Evolutionary conservation across 31 red algal species (phyloP).

Genomic region (Odonthalia washingtoniensis): DNA sequence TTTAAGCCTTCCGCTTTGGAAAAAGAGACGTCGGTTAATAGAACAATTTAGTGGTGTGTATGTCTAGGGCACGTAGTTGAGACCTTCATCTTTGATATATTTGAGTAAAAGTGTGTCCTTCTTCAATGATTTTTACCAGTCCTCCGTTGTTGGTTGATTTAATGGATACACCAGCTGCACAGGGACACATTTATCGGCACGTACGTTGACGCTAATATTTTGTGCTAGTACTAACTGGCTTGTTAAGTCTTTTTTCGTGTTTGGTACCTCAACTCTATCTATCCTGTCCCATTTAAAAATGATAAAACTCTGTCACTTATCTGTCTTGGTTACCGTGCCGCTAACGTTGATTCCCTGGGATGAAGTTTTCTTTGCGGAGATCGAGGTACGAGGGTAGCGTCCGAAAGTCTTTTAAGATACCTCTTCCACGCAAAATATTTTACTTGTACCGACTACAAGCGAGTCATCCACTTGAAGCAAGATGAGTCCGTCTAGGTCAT

Average conservation of each 20-base stretch:
- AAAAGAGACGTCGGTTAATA: too few species aligned
- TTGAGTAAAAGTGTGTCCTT: too few species aligned
- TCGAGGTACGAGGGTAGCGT: background rate
- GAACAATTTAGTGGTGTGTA: background rate
- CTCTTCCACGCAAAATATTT: background rate
- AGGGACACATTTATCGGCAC: background rate
- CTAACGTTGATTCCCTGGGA: background rate
- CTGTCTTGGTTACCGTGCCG: too few species aligned
- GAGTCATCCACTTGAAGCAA: background rate
- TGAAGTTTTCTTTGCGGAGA: background rate
- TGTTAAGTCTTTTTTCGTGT: background rate
- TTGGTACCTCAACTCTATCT: conserved; percentile 1
- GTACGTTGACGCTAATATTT: background rate
- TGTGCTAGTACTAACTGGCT: background rate
- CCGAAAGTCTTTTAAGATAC: background rate
- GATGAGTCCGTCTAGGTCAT: background rate
- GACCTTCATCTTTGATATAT: too few species aligned
- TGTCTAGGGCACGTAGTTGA: too few species aligned
- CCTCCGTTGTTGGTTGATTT: background rate
- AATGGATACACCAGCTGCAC: background rate
- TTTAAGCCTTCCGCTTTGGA: background rate
- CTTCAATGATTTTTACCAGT: too few species aligned
- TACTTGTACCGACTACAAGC: background rate
- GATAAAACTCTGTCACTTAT: too few species aligned
- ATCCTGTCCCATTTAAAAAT: background rate